Evolutionary conservation across 2,329 filamentous ascomycete species (phyloP), one percentile per base, ranked within the genome.

Genomic region (Neoarthrinium moseri): DNA sequence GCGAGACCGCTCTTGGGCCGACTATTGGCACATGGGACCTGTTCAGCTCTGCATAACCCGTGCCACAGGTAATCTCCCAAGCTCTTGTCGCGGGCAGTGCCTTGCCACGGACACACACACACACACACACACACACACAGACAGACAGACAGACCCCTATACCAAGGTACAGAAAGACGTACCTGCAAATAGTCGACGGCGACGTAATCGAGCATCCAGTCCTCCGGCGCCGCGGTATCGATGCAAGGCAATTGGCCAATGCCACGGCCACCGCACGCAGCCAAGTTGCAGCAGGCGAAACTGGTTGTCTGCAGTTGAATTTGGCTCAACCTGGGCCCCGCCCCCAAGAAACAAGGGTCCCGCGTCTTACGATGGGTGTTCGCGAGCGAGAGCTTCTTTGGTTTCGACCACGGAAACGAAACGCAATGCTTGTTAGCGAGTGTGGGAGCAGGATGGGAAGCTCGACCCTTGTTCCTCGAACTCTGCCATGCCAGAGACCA

Each of bases 221-320:
- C 32, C n/a, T n/a, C 13, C 32, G 35, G 8, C 15, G 10, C 15
- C 22, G 22, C 30, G 20, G 23, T 24, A 41, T 32, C 33, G 27
- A 13, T 21, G 21, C 39, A 22, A 12, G 23, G n/a, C 39, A 30
- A 42, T 42, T 42, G 39, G 23, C 39, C 39, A 42, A 42, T 42
- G 27, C 26, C 15, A 20, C n/a, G 13, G 18, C 13, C 2, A 13
- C 12, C 33, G 22, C 15, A 11, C 33, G 33, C 18, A 18, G 18
- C 33, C 35, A 15, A 38, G 22, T 15, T 15, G 18, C 24, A 10
- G n/a, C n/a, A 22, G 20, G 37, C 29, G 8, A 40, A 26, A 15
- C 22, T 23, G 37, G 37, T 40, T 40, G 37, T 10, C 12, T 27
- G 22, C 37, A 30, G 35, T 37, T 20, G 35, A 15, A 37, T 22